Evolutionary conservation across 768 basidiomycete species (phyloP), one percentile per base, ranked within the genome.

Genomic region (Termitomyces sp.): DNA sequence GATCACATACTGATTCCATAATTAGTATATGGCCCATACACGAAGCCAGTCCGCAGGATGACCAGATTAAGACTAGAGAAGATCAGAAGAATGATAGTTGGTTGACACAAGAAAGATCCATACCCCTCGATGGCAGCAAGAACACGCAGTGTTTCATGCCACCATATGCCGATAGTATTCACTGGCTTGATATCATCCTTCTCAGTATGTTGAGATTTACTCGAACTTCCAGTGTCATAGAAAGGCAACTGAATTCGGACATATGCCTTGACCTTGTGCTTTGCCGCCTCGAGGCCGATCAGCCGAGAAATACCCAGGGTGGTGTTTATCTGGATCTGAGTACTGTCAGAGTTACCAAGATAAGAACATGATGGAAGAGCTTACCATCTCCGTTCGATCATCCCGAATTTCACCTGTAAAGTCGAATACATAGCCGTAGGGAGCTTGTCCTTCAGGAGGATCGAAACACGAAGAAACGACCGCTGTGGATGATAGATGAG

Each of bases 381-480:
- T 54, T 68, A 89, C 90, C 78, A 85, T 74, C 69, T 92, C 90
- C 31, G 83, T 81, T 47, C 90, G 82, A 70, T 92, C 90, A 64
- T 81, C 80, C 55, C 82, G 81, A 56, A 90, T 75, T 69, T 94
- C 92, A 43, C 92, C 92, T 3, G 89, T 88, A 63, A 87, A 83
- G 74, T 94, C 92, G 69, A 93, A 93, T 22, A 94, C 88, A 70
- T 88, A 87, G 57, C 85, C 78, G 69, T 86, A 94, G 4, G 86
- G 77, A n/a, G 78, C 70, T 61, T 82, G 74, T 53, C 88, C 90
- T 59, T 82, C 80, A 1, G 85, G 81, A 9, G 90, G 87, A 57
- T 89, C 86, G 62, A 91, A 94, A 32, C 77, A 76, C 20, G 85
- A 76, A 41, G 82, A 73, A 52, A 94, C 85, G 22, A 81, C 83